phyloP scores from a whole-genome alignment of 179 eudicot species.

The Heliamphora pulchella region DNA sequence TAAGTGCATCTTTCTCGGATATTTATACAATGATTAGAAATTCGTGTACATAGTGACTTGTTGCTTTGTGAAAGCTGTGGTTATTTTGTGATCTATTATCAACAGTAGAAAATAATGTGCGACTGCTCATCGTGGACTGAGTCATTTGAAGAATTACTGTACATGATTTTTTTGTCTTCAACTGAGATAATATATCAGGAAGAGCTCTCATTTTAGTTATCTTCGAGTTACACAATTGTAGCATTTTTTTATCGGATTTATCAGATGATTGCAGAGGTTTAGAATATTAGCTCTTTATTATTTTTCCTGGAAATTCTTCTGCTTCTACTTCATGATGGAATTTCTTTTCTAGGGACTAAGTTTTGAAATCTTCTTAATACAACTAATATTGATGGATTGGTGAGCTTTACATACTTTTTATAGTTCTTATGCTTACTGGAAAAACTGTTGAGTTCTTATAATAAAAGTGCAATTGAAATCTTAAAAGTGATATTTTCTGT shows the following conservation, averaged over 20 bases:
- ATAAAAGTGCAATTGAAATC: background rate
- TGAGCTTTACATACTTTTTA: background rate
- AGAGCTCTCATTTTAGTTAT: background rate
- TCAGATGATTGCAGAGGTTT: background rate
- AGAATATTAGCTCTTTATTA: too few species aligned
- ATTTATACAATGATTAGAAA: background rate
- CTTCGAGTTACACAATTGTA: background rate
- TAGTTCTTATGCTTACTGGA: background rate
- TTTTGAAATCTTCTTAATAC: too few species aligned
- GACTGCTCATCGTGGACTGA: background rate
- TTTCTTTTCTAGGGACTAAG: background rate
- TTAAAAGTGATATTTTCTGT: background rate
- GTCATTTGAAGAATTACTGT: background rate
- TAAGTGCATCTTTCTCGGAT: constrained; percentile 30
- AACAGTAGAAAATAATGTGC: background rate
- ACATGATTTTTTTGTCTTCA: background rate
- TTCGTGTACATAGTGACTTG: background rate
- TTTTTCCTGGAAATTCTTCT: too few species aligned
- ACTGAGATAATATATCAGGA: background rate
- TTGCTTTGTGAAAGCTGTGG: background rate
- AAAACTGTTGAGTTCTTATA: background rate
- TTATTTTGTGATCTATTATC: background rate
- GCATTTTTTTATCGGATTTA: background rate
- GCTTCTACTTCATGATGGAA: background rate
- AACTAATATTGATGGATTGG: background rate